A percentile compares a stretch with the other conserved stretches of the same genome.
Conservation (phyloP, 1,139 yeast genomes). For the Saccharomycopsis crataegensis region DNA sequence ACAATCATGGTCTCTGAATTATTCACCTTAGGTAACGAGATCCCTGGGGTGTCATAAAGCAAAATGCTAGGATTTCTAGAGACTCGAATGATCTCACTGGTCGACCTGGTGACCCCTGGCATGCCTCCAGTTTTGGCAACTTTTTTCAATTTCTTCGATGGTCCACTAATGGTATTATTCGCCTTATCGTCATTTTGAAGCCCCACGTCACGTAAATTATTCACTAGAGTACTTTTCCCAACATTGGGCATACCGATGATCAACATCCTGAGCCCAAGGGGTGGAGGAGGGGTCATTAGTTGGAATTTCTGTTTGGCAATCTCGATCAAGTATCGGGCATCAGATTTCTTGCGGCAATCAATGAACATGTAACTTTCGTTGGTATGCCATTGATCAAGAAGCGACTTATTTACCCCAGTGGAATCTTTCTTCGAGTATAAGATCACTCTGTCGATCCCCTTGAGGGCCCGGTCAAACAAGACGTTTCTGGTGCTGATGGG, state of each 20-base stretch:
- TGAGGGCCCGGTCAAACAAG: constrained; percentile 62
- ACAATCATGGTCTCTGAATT: constrained; percentile 68
- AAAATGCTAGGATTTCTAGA: constrained; percentile 57
- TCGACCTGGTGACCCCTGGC: constrained; percentile 84
- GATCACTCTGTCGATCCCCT: constrained; percentile 50
- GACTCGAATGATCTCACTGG: constrained; percentile 70
- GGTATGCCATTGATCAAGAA: constrained; percentile 49
- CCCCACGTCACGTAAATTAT: constrained; percentile 60
- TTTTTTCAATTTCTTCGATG: constrained; percentile 37
- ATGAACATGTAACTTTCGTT: constrained; percentile 51
- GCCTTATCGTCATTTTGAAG: constrained; percentile 19
- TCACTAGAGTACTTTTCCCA: constrained; percentile 91
- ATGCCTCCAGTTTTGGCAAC: constrained; percentile 83
- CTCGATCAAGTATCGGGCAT: constrained; percentile 45
- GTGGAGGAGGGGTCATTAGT: constrained; percentile 58
- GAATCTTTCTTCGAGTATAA: constrained; percentile 65
- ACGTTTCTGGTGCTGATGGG: constrained; percentile 81
- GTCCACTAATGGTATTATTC: constrained; percentile 21
- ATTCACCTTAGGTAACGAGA: constrained; percentile 69
- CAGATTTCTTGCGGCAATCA: constrained; percentile 49
- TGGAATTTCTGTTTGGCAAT: constrained; percentile 39
- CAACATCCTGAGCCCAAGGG: constrained; percentile 70
- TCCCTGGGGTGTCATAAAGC: constrained; percentile 90
- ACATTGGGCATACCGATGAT: constrained; percentile 96
- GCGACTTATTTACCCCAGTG: constrained; percentile 21